Evolutionary conservation across 129 eudicot genomes (phyloP).

Genomic region (Rutidosis leptorrhynchoides): DNA sequence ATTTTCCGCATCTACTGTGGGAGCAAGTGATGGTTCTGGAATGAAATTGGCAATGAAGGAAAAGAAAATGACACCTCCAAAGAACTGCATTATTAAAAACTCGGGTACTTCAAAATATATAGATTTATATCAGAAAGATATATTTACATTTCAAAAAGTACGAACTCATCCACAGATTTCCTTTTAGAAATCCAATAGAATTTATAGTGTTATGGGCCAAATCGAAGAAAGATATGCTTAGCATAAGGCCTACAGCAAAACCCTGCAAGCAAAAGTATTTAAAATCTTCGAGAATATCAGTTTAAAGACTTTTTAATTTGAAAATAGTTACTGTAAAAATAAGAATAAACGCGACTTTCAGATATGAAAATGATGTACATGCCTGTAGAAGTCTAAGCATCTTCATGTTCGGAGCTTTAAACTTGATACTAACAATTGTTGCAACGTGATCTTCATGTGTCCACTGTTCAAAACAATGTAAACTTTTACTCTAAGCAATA

Average conservation of each 20-base stretch:
- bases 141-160: constrained; percentile 11
- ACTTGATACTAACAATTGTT: no score
- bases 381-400: not conserved
- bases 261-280: constrained; percentile 53
- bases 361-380: not conserved
- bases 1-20: constrained; percentile 52
- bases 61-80: constrained; percentile 96
- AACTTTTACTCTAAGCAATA: no score
- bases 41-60: constrained; percentile 78
- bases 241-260: constrained; percentile 99
- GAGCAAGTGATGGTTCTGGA: constrained; percentile 93
- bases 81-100: constrained; percentile 50
- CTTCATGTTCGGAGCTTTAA: no score
- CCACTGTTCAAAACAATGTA: no score
- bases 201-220: constrained; percentile 97
- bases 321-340: constrained; percentile 1
- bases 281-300: not conserved
- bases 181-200: constrained; percentile 93
- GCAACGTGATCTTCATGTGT: no score
- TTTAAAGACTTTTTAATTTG: not conserved
- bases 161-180: constrained; percentile 79
- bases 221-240: constrained; percentile 96
- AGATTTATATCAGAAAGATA: not conserved
- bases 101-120: constrained; percentile 9
- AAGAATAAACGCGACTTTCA: not conserved